A percentile compares a stretch with the other conserved stretches of the same genome.
Conservation (phyloP, 768 basidiomycete genomes). For the Mycena vulgaris region DNA sequence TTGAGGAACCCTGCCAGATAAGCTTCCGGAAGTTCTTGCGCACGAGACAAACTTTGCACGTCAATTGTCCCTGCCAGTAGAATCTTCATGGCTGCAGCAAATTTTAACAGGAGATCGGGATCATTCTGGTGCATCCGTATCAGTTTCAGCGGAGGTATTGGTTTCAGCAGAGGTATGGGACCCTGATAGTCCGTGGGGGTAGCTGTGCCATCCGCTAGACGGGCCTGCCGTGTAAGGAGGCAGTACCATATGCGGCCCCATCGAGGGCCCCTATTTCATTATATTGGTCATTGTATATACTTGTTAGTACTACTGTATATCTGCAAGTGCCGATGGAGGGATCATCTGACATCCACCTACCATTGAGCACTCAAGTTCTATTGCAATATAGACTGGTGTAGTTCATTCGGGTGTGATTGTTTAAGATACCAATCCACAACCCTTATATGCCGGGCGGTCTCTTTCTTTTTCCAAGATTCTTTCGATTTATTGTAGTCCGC, state of each 20-base stretch:
- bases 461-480: constrained; percentile 1
- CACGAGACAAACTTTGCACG: constrained; percentile 8
- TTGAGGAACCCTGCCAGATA: constrained; percentile 20
- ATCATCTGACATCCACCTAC: too few species aligned
- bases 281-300: too few species aligned
- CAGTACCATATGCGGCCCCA: too few species aligned
- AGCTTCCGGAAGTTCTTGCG: constrained; percentile 25
- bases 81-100: constrained; percentile 30
- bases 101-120: constrained; percentile 7
- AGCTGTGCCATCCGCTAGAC: not conserved
- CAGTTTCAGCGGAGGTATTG: too few species aligned
- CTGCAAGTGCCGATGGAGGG: too few species aligned
- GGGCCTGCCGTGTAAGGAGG: too few species aligned
- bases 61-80: constrained; percentile 34
- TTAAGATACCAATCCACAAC: too few species aligned
- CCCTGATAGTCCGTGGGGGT: not conserved
- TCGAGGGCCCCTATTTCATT: too few species aligned
- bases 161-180: not conserved
- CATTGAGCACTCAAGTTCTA: too few species aligned
- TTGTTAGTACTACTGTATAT: too few species aligned
- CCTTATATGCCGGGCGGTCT: not conserved
- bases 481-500: constrained; percentile 9
- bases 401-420: too few species aligned
- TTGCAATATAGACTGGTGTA: too few species aligned
- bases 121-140: constrained; percentile 19